phyloP scores from a whole-genome alignment of 345 rosid species.

The Syzygium oleosum region DNA sequence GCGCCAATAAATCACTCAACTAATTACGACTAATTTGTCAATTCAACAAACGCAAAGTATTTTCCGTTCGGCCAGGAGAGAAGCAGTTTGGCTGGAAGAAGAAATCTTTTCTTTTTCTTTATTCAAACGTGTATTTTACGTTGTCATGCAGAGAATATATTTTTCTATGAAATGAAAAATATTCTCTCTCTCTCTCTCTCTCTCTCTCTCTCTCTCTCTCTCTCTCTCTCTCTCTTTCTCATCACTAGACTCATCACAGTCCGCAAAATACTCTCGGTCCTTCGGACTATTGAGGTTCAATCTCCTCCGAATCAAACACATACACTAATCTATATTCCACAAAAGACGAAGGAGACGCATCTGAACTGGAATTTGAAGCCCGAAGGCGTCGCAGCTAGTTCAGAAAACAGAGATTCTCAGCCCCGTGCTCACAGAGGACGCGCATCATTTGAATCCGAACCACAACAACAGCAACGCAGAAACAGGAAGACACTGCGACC shows the following conservation, averaged over 20 bases:
- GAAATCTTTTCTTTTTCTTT: background rate
- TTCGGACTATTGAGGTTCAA: background rate
- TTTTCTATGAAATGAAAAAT: background rate
- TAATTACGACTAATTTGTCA: background rate
- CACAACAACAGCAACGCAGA: background rate
- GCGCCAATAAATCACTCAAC: background rate
- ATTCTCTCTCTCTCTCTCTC: background rate
- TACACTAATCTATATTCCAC: background rate
- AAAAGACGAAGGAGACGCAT: background rate
- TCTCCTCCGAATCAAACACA: background rate
- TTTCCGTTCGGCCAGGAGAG: background rate
- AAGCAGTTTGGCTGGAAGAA: background rate
- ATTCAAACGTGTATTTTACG: background rate
- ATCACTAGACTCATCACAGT: background rate
- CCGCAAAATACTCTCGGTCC: background rate
- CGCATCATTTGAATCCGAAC: background rate
- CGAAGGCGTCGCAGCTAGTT: background rate
- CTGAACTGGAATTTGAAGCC: background rate
- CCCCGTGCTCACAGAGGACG: background rate
- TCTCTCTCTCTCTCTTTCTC: background rate
- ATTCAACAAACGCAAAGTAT: background rate
- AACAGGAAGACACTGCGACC: background rate
- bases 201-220: background rate
- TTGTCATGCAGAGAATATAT: background rate
- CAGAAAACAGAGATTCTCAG: background rate